Base-by-base conservation (phyloP, 2,329 filamentous ascomycete genomes). In the Decorospora gaudefroyi region DNA sequence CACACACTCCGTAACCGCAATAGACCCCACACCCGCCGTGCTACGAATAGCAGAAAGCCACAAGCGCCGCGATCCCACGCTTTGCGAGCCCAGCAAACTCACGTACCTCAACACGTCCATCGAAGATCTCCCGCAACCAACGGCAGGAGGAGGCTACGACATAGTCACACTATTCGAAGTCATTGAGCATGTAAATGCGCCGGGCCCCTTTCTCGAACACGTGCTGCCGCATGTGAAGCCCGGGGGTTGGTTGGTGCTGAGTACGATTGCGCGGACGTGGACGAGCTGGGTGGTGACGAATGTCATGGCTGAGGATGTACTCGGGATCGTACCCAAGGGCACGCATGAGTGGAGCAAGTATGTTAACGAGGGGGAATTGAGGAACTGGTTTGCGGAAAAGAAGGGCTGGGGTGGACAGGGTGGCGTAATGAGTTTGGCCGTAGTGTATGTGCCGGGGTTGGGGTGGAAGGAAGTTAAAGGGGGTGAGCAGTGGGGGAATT, bases 291-390 rank as follows among this genome's bases (percentile, higher is more conserved):
- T 96, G 32, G 90, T 92, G 9, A 99, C 95, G 2, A 96, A 96
- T 62, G 75, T 97, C 16, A 79, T 96, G 52, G 93, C 93, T 0
- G 93, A 99, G 74, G 88, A 93, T 73, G 67, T 96, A 45, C 61
- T 95, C 67, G 78, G 88, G 4, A 89, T 97, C 49, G 93, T 99
- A 43, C 93, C 93, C 7, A 82, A 81, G 53, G 93, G 93, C 1
- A 99, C 93, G 32, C 93, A 99, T 73, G 90, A 96, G 69, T 99
- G 93, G 93, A 78, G 79, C 51, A 95, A 97, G 75, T 99, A 97
- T 73, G 85, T 99, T 56, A 93, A 96, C 65, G 87, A 88, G 53
- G 76, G 81, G 10, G 92, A 97, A 77, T 69, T 95, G 65, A 67
- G 72, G 55, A 65, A 55, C 4, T 79, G 75, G 73, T 76, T 76